A percentile compares a stretch with the other conserved stretches of the same genome.
Conservation (phyloP, 768 basidiomycete species). For the Hirschioporus abietinus region DNA sequence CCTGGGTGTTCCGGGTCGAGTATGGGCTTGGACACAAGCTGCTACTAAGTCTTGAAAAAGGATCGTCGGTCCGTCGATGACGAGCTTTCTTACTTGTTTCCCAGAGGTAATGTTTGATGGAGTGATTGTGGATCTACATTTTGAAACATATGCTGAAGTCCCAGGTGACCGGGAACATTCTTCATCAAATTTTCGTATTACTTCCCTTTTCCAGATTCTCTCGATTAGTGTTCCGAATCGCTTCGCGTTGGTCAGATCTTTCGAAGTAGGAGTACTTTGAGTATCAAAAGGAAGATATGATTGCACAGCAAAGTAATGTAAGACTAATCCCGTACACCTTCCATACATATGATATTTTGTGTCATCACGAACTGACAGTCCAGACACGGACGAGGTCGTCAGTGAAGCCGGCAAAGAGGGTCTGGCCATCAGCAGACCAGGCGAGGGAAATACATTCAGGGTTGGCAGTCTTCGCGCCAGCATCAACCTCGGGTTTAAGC, state of each 20-base stretch:
- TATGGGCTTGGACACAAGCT: constrained; percentile 34
- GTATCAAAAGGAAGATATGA: neutral
- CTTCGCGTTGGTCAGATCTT: neutral
- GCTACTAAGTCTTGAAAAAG: neutral
- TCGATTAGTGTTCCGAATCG: no score
- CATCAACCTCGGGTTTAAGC: constrained; percentile 89
- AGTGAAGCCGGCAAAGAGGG: constrained; percentile 94
- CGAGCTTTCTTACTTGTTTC: neutral
- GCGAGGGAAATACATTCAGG: constrained; percentile 96
- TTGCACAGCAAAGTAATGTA: constrained; percentile 1
- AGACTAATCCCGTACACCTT: neutral
- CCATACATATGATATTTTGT: neutral
- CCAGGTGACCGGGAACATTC: neutral
- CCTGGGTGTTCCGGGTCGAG: constrained; percentile 61
- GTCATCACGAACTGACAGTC: constrained; percentile 58
- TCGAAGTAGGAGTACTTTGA: neutral
- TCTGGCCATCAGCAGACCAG: constrained; percentile 98
- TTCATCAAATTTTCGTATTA: neutral
- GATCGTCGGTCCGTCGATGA: neutral
- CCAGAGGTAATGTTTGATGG: neutral
- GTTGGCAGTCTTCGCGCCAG: constrained; percentile 62
- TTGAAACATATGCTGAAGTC: neutral
- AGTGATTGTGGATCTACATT: neutral
- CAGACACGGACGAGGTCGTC: constrained; percentile 92
- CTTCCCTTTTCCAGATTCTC: no score